Percentiles rank a stretch among this genome's conserved stretches.
phyloP scores from a whole-genome alignment of 305 asterid genomes.

The Ajuga reptans region DNA sequence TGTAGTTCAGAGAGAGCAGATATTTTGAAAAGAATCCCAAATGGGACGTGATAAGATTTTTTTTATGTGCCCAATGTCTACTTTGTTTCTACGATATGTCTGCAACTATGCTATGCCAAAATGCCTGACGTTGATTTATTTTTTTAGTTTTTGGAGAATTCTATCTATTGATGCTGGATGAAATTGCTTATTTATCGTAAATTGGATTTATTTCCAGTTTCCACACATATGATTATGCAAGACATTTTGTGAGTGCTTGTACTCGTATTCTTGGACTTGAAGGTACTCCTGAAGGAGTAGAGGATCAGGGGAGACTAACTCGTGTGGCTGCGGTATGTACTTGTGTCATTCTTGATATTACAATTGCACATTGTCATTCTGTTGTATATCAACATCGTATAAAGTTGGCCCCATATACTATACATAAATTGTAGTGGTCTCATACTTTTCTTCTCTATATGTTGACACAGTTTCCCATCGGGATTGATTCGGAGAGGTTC shows the following conservation, averaged over 20 bases:
- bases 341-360: constrained; percentile 20
- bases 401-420: neutral
- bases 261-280: constrained; percentile 93
- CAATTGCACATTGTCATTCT: constrained; percentile 4
- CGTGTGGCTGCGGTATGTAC: constrained; percentile 88
- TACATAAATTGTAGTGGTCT: constrained; percentile 19
- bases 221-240: constrained; percentile 89
- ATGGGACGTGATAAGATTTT: neutral
- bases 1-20: neutral
- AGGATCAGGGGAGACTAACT: constrained; percentile 90
- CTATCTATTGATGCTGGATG: neutral
- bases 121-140: neutral
- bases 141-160: no score
- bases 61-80: neutral
- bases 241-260: constrained; percentile 91
- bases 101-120: neutral
- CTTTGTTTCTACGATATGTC: neutral
- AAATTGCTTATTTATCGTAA: constrained; percentile 20
- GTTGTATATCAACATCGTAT: constrained; percentile 1
- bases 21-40: neutral
- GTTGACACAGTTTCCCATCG: constrained; percentile 70
- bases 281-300: constrained; percentile 97
- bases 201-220: constrained; percentile 49
- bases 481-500: constrained; percentile 89
- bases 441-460: constrained; percentile 17